phyloP scores from a whole-genome alignment of 2,329 filamentous ascomycete genomes.

The Paraconiothyrium brasiliense region DNA sequence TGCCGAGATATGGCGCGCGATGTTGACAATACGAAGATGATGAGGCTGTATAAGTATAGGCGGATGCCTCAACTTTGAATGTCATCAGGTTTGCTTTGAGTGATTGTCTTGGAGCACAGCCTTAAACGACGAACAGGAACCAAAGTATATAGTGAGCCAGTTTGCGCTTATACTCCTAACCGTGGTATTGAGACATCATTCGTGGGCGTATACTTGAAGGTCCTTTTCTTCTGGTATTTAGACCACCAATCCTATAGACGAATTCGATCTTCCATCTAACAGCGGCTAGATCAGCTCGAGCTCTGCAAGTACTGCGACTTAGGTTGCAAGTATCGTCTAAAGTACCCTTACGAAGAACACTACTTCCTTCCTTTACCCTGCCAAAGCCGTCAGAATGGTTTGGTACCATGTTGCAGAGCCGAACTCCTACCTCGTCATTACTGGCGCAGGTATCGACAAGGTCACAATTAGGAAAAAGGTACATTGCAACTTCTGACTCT shows the following conservation, averaged over 20 bases:
- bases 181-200: slow-evolving; percentile 1
- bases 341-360: neutral
- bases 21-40: neutral
- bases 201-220: neutral
- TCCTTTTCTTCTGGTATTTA: neutral
- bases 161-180: neutral
- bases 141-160: neutral
- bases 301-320: neutral
- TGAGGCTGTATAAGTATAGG: slow-evolving; percentile 14
- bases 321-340: neutral
- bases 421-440: slow-evolving; percentile 88
- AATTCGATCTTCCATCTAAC: neutral
- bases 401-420: slow-evolving; percentile 76
- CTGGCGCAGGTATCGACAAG: slow-evolving; percentile 77
- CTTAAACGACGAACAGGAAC: neutral
- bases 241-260: neutral
- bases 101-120: neutral
- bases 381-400: slow-evolving; percentile 46
- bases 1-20: neutral
- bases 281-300: neutral
- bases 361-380: neutral
- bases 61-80: neutral
- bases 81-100: neutral
- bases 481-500: slow-evolving; percentile 52
- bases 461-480: slow-evolving; percentile 82